Evolutionary conservation across 768 basidiomycete species (phyloP).

Genomic region (Asterophora parasitica): DNA sequence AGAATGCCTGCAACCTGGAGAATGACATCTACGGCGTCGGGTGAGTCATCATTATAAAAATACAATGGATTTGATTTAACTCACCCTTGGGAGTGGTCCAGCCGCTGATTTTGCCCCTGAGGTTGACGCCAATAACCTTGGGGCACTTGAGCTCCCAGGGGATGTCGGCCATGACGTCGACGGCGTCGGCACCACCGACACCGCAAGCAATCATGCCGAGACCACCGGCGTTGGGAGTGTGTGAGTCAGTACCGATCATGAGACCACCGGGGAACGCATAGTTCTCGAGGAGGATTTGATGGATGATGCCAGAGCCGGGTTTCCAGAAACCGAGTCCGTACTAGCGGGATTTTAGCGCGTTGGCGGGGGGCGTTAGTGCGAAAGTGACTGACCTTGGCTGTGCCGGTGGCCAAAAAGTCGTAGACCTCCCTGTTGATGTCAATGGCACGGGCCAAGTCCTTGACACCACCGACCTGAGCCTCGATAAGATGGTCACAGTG

Average conservation of each 20-base stretch:
- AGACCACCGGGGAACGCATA: constrained; percentile 99
- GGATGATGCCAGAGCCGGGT: constrained; percentile 98
- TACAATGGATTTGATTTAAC: constrained; percentile 9
- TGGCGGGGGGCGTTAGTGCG: not conserved
- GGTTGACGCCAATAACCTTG: constrained; percentile 97
- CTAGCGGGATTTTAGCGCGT: constrained; percentile 27
- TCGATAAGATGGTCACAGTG: constrained; percentile 99
- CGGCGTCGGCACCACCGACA: constrained; percentile 98
- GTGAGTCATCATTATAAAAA: constrained; percentile 9
- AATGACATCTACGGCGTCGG: constrained; percentile 72
- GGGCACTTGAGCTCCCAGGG: constrained; percentile 99
- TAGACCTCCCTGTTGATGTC: constrained; percentile 98
- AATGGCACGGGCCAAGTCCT: constrained; percentile 90
- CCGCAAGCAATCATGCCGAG: constrained; percentile 99
- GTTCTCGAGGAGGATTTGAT: constrained; percentile 99
- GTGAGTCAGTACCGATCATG: constrained; percentile 99
- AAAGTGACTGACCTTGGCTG: constrained; percentile 64
- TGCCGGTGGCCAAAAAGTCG: constrained; percentile 96
- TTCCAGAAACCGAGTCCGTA: constrained; percentile 99
- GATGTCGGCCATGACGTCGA: constrained; percentile 96
- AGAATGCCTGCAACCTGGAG: constrained; percentile 98
- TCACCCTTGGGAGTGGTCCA: constrained; percentile 98
- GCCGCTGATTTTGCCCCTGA: constrained; percentile 90
- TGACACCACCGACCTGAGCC: constrained; percentile 89
- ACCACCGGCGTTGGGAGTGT: constrained; percentile 99